phyloP scores from a whole-genome alignment of 2,329 filamentous ascomycete species.

The Onygenales sp. region DNA sequence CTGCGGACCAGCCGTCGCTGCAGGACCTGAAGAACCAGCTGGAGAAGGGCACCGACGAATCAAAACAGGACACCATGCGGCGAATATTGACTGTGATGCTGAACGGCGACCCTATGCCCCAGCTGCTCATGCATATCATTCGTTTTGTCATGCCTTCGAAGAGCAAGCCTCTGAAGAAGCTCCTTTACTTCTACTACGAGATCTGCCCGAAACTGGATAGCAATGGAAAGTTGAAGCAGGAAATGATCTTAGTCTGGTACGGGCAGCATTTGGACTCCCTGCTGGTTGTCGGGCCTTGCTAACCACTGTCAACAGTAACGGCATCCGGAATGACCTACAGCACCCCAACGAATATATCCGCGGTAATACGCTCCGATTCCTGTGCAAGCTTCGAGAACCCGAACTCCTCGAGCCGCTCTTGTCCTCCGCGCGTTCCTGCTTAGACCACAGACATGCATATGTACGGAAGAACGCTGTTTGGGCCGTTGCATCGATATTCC shows the following conservation, averaged over 20 bases:
- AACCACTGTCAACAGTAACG: constrained; percentile 56
- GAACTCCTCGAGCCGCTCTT: constrained; percentile 94
- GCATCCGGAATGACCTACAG: constrained; percentile 93
- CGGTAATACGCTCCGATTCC: constrained; percentile 94
- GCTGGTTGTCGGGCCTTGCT: not conserved
- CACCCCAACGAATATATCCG: constrained; percentile 97
- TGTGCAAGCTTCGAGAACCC: constrained; percentile 89
- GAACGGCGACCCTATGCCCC: constrained; percentile 91
- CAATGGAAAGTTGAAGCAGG: constrained; percentile 92
- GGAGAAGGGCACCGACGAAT: constrained; percentile 88
- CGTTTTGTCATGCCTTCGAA: constrained; percentile 99
- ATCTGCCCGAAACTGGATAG: constrained; percentile 94
- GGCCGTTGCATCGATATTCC: constrained; percentile 83
- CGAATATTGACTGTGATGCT: constrained; percentile 94
- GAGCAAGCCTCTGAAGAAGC: constrained; percentile 92
- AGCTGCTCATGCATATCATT: constrained; percentile 98
- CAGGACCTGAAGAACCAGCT: constrained; percentile 88
- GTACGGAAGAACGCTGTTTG: constrained; percentile 98
- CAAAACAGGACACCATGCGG: constrained; percentile 93
- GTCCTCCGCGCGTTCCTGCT: constrained; percentile 80
- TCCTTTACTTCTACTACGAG: constrained; percentile 98
- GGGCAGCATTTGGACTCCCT: constrained; percentile 18
- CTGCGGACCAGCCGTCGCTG: constrained; percentile 79
- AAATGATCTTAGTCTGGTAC: constrained; percentile 98
- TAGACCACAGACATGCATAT: constrained; percentile 94